Evolutionary conservation across 192 early-diverging fungal species (phyloP), one percentile per base, ranked within the genome.

Genomic region (Entophlyctis luteolus): DNA sequence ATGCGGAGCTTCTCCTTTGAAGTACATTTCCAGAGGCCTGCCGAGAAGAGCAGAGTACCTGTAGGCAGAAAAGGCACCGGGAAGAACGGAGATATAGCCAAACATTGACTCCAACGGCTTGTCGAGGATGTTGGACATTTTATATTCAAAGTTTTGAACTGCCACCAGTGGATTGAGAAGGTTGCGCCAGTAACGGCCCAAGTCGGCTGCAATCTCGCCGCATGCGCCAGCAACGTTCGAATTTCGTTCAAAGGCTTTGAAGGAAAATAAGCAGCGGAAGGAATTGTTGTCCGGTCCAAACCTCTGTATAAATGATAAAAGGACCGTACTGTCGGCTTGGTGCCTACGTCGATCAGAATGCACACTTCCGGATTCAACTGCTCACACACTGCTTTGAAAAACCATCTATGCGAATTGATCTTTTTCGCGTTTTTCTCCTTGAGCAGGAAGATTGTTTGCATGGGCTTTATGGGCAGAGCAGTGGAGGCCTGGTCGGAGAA

Each of bases 81-180:
- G 91, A 55, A 93, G 81, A 48, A 93, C 92, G 1, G 88, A 88
- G 55, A 94, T 94, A 58, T 90, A 94, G 2, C 92, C 92, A 58
- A 91, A 91, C 20, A 92, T 86, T 3, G 88, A 90, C 67, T 97
- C 95, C 18, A 97, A 81, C 4, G 95, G 93, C 79, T 97, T 97
- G 81, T 97, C 95, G 20, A 97, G 85, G 49, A 96, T 96, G 72
- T 96, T 96, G 46, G 89, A 91, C 84, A 96, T 96, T 70, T 97
- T 97, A 86, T 97, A 97, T 83, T 97, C 95, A 80, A 97, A 97
- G 71, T 96, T 97, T 77, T 97, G 95, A 3, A 91, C 88, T 2
- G 95, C 95, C 0, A 97, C 91, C 38, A 97, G 74, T 22, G 93
- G 93, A 63, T 95, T 95, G 38, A 90, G 55, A 25, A 92, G 37